Conservation (phyloP, 2,329 filamentous ascomycete species). For the Ceratocystis alfenasii region DNA sequence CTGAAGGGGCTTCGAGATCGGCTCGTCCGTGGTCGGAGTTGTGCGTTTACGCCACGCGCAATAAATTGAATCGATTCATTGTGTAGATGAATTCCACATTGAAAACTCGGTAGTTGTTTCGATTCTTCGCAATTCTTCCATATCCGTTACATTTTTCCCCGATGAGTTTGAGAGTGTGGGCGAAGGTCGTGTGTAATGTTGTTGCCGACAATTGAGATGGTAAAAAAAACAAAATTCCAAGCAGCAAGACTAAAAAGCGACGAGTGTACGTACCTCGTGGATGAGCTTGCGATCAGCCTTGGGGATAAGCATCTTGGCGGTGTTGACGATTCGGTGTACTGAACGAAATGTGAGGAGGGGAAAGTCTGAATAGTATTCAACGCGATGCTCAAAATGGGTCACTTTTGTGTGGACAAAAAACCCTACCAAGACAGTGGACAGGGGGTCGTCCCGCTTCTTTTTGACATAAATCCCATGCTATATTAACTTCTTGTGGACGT, state of each 20-base stretch:
- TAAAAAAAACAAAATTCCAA: conserved; percentile 9
- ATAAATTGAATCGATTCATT: background rate
- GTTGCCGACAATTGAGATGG: conserved; percentile 4
- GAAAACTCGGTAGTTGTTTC: conserved; percentile 4
- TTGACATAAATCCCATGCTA: conserved; percentile 14
- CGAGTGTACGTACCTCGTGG: conserved; percentile 53
- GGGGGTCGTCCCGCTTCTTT: conserved; percentile 17
- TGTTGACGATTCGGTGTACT: conserved; percentile 23
- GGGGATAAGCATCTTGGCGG: conserved; percentile 85
- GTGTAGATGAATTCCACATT: background rate
- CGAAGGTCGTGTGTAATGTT: background rate
- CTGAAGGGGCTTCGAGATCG: no score
- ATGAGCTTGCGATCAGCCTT: conserved; percentile 99
- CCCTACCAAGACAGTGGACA: conserved; percentile 29
- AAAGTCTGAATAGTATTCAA: conserved; percentile 23
- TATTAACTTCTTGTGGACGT: conserved; percentile 21
- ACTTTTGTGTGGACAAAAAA: conserved; percentile 38
- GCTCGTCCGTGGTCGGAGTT: conserved; percentile 15
- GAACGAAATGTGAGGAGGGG: conserved; percentile 22
- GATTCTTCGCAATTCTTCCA: conserved; percentile 5
- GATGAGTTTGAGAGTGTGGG: no score
- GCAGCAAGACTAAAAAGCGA: conserved; percentile 18
- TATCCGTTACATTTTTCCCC: conserved; percentile 9
- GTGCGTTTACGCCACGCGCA: background rate
- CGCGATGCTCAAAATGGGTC: conserved; percentile 34